Conservation (phyloP, 495 filamentous ascomycete genomes). For the Xanthoparmelia taractica region DNA sequence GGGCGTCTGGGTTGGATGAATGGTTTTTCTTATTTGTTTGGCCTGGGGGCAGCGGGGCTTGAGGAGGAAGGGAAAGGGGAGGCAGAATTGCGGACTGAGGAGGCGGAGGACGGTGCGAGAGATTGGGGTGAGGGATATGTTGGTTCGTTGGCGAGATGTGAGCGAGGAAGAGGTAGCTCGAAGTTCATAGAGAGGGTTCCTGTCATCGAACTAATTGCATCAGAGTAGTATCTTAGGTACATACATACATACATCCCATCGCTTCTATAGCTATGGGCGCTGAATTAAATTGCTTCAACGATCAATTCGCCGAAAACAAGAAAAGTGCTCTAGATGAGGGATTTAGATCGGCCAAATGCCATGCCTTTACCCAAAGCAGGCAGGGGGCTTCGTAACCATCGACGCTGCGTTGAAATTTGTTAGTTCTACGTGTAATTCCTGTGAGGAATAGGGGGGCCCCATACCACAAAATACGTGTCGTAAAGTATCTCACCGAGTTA, state of each 20-base stretch:
- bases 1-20: no score
- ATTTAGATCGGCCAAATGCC: not conserved
- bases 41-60: no score
- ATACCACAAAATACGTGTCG: not conserved
- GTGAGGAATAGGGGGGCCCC: not conserved
- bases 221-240: not conserved
- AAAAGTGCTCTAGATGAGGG: not conserved
- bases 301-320: not conserved
- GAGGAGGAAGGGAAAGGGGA: not conserved
- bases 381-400: not conserved
- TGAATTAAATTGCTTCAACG: not conserved
- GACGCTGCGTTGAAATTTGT: not conserved
- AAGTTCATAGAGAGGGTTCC: not conserved
- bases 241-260: no score
- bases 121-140: not conserved
- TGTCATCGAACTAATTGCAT: not conserved
- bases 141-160: not conserved
- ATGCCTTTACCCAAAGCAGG: not conserved
- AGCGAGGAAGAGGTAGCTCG: not conserved
- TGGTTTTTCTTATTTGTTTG: no score
- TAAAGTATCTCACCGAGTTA: not conserved
- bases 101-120: not conserved
- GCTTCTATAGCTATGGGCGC: not conserved
- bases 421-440: not conserved
- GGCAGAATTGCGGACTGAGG: not conserved